Base-by-base conservation (phyloP, 345 rosid species). In the Eucalyptus camaldulensis region DNA sequence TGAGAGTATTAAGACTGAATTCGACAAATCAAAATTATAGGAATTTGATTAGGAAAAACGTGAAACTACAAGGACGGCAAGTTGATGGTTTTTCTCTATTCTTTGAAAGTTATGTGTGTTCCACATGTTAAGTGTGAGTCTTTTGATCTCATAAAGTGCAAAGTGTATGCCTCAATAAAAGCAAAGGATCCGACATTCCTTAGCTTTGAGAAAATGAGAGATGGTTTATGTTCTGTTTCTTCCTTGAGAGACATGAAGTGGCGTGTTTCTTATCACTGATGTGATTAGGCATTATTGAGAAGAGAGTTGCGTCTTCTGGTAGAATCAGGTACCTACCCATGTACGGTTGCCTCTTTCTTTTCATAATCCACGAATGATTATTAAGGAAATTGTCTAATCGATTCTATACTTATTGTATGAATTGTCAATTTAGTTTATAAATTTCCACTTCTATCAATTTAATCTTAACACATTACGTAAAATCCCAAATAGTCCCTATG, bases 401-500 rank as follows among this genome's bases (percentile, higher is more conserved):
- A 16, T 65, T 16, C 21, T 14, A 14, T 29, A 14, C 40, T 65
- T 14, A 15, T n/a, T 3, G 17, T n/a, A 65, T 16, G 10, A 13
- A 65, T 53, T 65, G 19, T 8, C 21, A 65, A 65, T n/a, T 65
- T 3, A n/a, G 1, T 65, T 65, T 8, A 7, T 14, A n/a, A 7
- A 0, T 65, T 53, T n/a, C 2, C 14, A 65, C 1, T 65, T n/a
- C 4, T 65, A 1, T 65, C 19, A 7, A 65, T 65, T 65, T 4
- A 65, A 16, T 65, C 3, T 14, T 65, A 14, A 65, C n/a, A 6
- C 3, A n/a, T 15, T 15, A 6, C 3, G 0, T 8, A 0, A 65
- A 65, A 5, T 65, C 1, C 5, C 37, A 7, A 15, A 15, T 14
- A 4, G 10, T n/a, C 40, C 21, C 17, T 65, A 13, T 7, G 4